These are phyloP conservation scores for Aegilops bicornis DNA, from an alignment of 176 grass and related monocot species.

Conservation along the genomic window DNA sequence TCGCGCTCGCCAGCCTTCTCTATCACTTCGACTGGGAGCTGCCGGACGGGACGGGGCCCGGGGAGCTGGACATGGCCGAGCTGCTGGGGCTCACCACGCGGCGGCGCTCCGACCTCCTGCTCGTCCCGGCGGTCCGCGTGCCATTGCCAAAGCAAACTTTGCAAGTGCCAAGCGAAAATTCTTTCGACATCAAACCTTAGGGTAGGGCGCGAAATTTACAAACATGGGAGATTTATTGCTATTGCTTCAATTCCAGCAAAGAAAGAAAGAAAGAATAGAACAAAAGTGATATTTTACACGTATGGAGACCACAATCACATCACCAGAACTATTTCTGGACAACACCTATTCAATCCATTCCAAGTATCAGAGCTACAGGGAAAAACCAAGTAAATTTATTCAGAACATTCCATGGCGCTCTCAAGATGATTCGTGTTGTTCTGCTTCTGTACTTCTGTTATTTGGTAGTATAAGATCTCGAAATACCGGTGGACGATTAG, in stretches of 20 bases:
- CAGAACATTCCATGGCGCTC: slow-evolving; percentile 14
- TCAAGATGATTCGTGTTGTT: not conserved
- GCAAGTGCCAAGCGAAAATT: not conserved
- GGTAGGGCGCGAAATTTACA: not conserved
- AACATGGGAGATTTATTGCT: not conserved
- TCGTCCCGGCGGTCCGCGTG: not conserved
- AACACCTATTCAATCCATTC: slow-evolving; percentile 17
- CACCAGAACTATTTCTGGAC: not conserved
- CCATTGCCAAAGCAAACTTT: not conserved
- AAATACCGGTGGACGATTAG: not conserved
- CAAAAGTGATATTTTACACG: slow-evolving; percentile 17
- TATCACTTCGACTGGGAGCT: slow-evolving; percentile 28
- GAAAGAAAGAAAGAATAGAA: not conserved
- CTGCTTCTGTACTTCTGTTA: slow-evolving; percentile 20
- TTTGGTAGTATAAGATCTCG: slow-evolving; percentile 18
- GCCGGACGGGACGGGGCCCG: not conserved
- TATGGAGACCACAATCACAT: not conserved
- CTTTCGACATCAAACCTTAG: not conserved
- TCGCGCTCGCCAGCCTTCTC: not conserved
- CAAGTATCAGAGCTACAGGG: not conserved
- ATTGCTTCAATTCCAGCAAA: not conserved
- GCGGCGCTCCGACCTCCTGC: not conserved
- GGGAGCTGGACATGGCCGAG: slow-evolving; percentile 20
- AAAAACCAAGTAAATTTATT: slow-evolving; percentile 30
- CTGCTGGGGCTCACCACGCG: not conserved